A percentile compares a stretch with the other conserved stretches of the same genome.
Evolutionary conservation across 805 yeast species (phyloP).

Genomic region (Millerozyma acaciae): DNA sequence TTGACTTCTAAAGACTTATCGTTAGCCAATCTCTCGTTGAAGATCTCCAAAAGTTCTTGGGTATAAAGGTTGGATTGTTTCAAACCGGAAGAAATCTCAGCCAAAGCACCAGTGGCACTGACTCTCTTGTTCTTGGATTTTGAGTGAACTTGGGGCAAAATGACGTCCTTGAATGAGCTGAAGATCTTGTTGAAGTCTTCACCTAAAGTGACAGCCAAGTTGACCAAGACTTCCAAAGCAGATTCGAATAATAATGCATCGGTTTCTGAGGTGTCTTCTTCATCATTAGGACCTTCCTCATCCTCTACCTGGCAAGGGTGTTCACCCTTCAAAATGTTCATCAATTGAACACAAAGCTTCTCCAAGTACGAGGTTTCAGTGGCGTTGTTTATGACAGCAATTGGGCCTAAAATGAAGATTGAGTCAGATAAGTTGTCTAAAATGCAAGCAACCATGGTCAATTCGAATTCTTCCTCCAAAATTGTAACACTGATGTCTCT

Average conservation of each 20-base stretch:
- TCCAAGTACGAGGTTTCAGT: conserved; percentile 54
- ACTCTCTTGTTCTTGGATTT: conserved; percentile 71
- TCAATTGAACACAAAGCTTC: conserved; percentile 62
- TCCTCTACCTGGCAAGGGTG: conserved; percentile 78
- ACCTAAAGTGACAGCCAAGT: conserved; percentile 72
- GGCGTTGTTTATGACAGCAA: conserved; percentile 60
- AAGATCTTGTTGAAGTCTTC: conserved; percentile 74
- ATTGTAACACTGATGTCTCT: conserved; percentile 61
- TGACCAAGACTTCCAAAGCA: conserved; percentile 79
- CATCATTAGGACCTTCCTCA: conserved; percentile 63
- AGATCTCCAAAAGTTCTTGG: conserved; percentile 65
- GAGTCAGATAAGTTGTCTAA: conserved; percentile 72
- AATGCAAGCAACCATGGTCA: conserved; percentile 73
- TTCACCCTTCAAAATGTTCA: conserved; percentile 71
- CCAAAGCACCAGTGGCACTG: conserved; percentile 81
- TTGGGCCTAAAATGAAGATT: conserved; percentile 66
- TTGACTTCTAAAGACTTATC: conserved; percentile 83
- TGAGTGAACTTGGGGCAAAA: conserved; percentile 54
- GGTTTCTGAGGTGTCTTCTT: conserved; percentile 45
- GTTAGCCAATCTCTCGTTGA: conserved; percentile 64
- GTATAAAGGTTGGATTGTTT: conserved; percentile 61
- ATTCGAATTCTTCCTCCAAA: conserved; percentile 78
- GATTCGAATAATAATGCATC: conserved; percentile 74
- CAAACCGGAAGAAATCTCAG: conserved; percentile 81
- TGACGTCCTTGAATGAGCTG: conserved; percentile 61